A percentile compares a stretch with the other conserved stretches of the same genome.
These are phyloP conservation scores for Inga laurina DNA, from an alignment of 306 rosid species.

Conservation along the genomic window DNA sequence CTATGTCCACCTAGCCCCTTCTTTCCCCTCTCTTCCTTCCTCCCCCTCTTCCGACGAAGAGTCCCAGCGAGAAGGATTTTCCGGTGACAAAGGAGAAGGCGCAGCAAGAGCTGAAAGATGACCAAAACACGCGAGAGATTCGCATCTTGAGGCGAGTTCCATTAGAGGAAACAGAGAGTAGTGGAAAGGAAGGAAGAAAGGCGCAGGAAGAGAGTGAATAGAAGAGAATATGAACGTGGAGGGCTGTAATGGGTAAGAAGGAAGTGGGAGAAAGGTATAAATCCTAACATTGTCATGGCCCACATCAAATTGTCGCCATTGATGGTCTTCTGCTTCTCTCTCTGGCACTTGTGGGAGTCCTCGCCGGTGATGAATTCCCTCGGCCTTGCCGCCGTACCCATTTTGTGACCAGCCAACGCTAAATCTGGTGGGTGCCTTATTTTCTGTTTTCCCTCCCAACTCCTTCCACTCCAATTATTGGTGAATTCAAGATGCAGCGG, in stretches of 20 bases:
- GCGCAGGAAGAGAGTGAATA: neutral
- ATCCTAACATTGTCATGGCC: slow-evolving; percentile 76
- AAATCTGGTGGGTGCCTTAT: no score
- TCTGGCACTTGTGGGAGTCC: slow-evolving; percentile 90
- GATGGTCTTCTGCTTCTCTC: slow-evolving; percentile 89
- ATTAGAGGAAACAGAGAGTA: slow-evolving; percentile 49
- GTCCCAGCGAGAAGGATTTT: slow-evolving; percentile 35
- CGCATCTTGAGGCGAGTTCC: no score
- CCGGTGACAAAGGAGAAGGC: slow-evolving; percentile 63
- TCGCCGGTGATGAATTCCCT: slow-evolving; percentile 84
- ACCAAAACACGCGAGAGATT: no score
- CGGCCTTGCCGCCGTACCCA: no score
- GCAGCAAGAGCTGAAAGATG: slow-evolving; percentile 50
- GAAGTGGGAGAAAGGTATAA: neutral
- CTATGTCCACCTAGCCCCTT: no score
- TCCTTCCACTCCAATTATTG: no score
- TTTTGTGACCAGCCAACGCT: no score
- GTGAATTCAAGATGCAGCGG: slow-evolving; percentile 67
- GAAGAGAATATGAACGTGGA: no score
- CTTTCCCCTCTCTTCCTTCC: no score
- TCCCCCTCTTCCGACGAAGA: no score
- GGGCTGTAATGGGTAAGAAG: no score
- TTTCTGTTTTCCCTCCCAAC: no score
- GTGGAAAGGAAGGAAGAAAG: neutral
- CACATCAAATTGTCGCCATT: slow-evolving; percentile 90